A percentile compares a stretch with the other conserved stretches of the same genome.
Evolutionary conservation across 495 filamentous ascomycete species (phyloP).

Genomic region (Podospora pseudoanserina): DNA sequence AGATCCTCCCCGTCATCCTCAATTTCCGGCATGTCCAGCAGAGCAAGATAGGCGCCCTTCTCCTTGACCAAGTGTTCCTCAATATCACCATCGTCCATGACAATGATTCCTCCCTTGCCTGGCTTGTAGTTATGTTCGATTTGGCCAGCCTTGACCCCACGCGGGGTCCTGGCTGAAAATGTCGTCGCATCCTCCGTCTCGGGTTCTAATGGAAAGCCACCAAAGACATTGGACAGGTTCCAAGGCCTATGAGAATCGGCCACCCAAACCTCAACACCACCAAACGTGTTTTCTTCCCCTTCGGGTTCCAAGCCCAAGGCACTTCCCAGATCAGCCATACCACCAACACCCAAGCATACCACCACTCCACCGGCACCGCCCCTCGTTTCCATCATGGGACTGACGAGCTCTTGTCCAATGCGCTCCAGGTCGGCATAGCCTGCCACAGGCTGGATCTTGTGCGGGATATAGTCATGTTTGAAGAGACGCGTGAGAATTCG

Average conservation of each 20-base stretch:
- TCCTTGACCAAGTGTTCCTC: conserved; percentile 76
- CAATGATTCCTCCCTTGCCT: conserved; percentile 78
- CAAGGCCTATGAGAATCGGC: conserved; percentile 88
- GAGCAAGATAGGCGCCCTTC: conserved; percentile 72
- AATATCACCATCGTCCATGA: conserved; percentile 95
- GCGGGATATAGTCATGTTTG: conserved; percentile 95
- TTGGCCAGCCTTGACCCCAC: conserved; percentile 58
- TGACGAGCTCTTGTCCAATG: conserved; percentile 69
- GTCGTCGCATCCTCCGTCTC: conserved; percentile 45
- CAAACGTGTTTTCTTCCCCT: conserved; percentile 56
- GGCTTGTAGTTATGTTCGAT: conserved; percentile 67
- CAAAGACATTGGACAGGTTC: conserved; percentile 93
- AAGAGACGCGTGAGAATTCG: conserved; percentile 87
- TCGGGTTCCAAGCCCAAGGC: conserved; percentile 63
- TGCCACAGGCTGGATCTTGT: conserved; percentile 92
- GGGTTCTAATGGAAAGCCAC: conserved; percentile 55
- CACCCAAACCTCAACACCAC: conserved; percentile 88
- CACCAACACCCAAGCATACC: conserved; percentile 88
- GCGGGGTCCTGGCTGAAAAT: conserved; percentile 47
- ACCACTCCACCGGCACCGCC: conserved; percentile 83
- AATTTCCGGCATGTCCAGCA: conserved; percentile 85
- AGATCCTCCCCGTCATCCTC: conserved; percentile 64
- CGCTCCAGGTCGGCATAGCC: conserved; percentile 87
- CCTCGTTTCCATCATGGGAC: conserved; percentile 73
- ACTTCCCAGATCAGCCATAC: conserved; percentile 76